Evolutionary conservation across 1,284 basidiomycete genomes (phyloP).

Genomic region (Ustilago trichophora): DNA sequence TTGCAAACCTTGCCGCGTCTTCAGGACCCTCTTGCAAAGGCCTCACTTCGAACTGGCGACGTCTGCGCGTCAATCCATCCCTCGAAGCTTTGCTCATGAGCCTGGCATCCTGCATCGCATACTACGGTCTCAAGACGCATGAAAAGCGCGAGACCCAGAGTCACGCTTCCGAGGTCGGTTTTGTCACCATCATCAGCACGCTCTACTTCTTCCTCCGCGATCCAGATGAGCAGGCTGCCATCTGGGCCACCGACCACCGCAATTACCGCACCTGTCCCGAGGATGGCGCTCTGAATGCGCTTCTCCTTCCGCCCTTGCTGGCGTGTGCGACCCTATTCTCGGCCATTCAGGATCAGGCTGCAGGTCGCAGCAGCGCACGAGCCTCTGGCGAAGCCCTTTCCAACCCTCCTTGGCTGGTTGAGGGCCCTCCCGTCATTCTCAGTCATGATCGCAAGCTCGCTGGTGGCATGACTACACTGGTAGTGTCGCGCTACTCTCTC

Average conservation of each 20-base stretch:
- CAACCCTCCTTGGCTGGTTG: constrained; percentile 47
- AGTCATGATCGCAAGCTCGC: constrained; percentile 29
- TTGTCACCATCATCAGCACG: constrained; percentile 34
- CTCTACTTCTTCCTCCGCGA: constrained; percentile 48
- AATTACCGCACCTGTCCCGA: constrained; percentile 53
- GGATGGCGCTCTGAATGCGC: constrained; percentile 54
- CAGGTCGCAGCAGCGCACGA: constrained; percentile 36
- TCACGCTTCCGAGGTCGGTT: constrained; percentile 45
- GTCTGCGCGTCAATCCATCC: constrained; percentile 31
- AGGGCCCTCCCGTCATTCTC: constrained; percentile 48
- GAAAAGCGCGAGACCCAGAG: constrained; percentile 29
- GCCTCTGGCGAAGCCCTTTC: constrained; percentile 45
- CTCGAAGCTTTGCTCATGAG: constrained; percentile 40
- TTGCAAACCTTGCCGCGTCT: background rate
- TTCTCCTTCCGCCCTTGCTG: constrained; percentile 52
- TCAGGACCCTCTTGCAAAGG: background rate
- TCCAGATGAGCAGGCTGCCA: constrained; percentile 42
- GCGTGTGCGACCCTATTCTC: constrained; percentile 49
- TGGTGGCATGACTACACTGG: constrained; percentile 37
- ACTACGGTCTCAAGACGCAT: constrained; percentile 34
- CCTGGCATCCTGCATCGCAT: constrained; percentile 31
- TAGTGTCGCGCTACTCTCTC: constrained; percentile 51
- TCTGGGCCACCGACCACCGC: constrained; percentile 59
- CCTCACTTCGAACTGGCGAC: constrained; percentile 10
- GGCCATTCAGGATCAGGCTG: constrained; percentile 44